A percentile compares a stretch with the other conserved stretches of the same genome.
phyloP scores from a whole-genome alignment of 2,329 filamentous ascomycete genomes.

The Pseudogymnoascus sp. region DNA sequence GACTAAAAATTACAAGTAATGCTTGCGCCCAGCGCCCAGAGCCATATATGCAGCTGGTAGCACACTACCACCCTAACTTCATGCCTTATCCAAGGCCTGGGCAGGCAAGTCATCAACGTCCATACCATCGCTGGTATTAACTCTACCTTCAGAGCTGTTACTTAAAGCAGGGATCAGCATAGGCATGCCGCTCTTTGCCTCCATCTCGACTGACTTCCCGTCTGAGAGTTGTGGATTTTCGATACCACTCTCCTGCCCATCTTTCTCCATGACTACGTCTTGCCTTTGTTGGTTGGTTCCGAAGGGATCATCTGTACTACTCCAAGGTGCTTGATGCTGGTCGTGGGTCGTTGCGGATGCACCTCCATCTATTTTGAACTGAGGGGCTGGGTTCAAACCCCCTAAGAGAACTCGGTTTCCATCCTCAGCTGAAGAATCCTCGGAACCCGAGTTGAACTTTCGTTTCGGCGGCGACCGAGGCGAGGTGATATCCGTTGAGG shows the following conservation, averaged over 20 bases:
- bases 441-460: slow-evolving; percentile 1
- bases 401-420: neutral
- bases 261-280: neutral
- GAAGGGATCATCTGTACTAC: neutral
- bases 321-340: neutral
- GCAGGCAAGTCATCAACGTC: neutral
- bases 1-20: slow-evolving; percentile 1
- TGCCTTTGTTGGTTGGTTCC: neutral
- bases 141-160: neutral
- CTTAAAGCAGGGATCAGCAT: neutral
- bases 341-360: neutral
- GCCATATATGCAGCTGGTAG: neutral
- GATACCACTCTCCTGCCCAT: neutral
- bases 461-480: slow-evolving; percentile 8
- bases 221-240: neutral
- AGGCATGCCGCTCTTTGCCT: slow-evolving; percentile 1
- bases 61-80: neutral
- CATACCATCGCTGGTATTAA: neutral
- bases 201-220: neutral
- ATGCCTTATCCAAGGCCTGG: neutral
- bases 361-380: neutral
- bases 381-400: neutral
- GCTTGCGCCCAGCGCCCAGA: neutral
- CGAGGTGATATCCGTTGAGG: neutral
- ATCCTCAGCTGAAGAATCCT: slow-evolving; percentile 2